Evolutionary conservation across 192 early-diverging fungal genomes (phyloP).

Genomic region (Lunasporangiospora selenospora): DNA sequence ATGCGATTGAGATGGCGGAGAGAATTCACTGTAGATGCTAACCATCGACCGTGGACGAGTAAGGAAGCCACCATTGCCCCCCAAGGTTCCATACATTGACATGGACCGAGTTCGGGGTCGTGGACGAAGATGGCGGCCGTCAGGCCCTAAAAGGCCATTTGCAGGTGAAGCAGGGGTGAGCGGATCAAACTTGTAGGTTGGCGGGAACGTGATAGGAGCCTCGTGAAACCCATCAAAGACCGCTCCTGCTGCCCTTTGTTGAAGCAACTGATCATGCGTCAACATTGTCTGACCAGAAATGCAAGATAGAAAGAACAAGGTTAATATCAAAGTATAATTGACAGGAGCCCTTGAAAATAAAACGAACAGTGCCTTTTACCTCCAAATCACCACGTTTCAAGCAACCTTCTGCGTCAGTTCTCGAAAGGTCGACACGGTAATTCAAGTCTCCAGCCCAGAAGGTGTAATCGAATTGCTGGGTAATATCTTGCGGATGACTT

Average conservation of each 20-base stretch:
- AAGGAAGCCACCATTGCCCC: too few species aligned
- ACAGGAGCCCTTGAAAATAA: background rate
- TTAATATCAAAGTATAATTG: background rate
- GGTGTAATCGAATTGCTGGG: slow-evolving; percentile 59
- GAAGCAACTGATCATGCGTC: slow-evolving; percentile 52
- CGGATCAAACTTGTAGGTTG: slow-evolving; percentile 83
- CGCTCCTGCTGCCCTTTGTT: slow-evolving; percentile 15
- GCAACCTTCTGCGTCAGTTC: slow-evolving; percentile 56
- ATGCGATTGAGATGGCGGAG: too few species aligned
- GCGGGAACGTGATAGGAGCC: slow-evolving; percentile 69
- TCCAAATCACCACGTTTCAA: slow-evolving; percentile 57
- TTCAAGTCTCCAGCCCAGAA: slow-evolving; percentile 87
- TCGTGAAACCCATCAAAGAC: slow-evolving; percentile 66
- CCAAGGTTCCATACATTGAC: too few species aligned
- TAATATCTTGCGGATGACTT: too few species aligned
- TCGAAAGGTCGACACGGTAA: slow-evolving; percentile 67
- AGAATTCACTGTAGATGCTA: slow-evolving; percentile 1
- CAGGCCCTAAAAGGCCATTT: slow-evolving; percentile 1
- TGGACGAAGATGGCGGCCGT: background rate
- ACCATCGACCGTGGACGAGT: slow-evolving; percentile 30
- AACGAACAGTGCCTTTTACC: slow-evolving; percentile 9
- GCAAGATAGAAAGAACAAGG: background rate
- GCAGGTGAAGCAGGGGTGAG: slow-evolving; percentile 4
- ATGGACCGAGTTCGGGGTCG: too few species aligned
- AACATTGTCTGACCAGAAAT: slow-evolving; percentile 42